Percentiles rank a stretch among this genome's conserved stretches.
phyloP scores from a whole-genome alignment of 2,329 filamentous ascomycete genomes.

The Cercospora sojina region DNA sequence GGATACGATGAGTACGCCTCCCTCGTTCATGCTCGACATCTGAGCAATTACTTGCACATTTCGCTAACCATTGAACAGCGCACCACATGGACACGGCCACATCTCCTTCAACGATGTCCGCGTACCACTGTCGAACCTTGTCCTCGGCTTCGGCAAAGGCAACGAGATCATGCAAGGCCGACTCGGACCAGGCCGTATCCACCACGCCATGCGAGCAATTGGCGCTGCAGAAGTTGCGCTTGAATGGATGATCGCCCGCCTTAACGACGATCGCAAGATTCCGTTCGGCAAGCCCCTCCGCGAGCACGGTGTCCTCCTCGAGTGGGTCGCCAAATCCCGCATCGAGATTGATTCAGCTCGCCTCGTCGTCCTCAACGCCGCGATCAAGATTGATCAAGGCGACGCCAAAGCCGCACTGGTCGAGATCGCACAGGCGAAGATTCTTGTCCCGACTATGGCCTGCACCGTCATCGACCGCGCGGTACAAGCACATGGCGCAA shows the following conservation, averaged over 20 bases:
- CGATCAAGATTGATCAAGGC: conserved; percentile 85
- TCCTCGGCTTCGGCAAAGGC: conserved; percentile 86
- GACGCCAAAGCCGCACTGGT: conserved; percentile 85
- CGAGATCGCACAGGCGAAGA: conserved; percentile 94
- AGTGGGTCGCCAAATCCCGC: conserved; percentile 88
- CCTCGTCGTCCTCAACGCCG: conserved; percentile 87
- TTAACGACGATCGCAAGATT: conserved; percentile 87
- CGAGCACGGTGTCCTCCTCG: conserved; percentile 89
- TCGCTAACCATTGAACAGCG: conserved; percentile 40
- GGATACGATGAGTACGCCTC: conserved; percentile 74
- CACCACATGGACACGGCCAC: conserved; percentile 96
- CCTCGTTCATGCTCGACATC: not conserved
- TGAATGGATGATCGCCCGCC: conserved; percentile 89
- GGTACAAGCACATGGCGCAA: conserved; percentile 86
- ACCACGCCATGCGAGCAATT: conserved; percentile 95
- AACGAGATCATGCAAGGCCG: conserved; percentile 99
- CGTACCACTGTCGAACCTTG: conserved; percentile 76
- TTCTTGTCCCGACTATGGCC: conserved; percentile 80
- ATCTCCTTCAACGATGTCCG: conserved; percentile 86
- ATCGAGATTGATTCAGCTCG: conserved; percentile 92
- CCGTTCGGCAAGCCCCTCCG: conserved; percentile 84
- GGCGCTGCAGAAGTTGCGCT: conserved; percentile 85
- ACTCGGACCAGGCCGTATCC: conserved; percentile 91
- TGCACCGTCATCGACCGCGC: conserved; percentile 90
- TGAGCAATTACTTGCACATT: not conserved